Percentiles rank a stretch among this genome's conserved stretches.
phyloP scores from a whole-genome alignment of 78 protist species.

The Dictyostelium firmibasis region DNA sequence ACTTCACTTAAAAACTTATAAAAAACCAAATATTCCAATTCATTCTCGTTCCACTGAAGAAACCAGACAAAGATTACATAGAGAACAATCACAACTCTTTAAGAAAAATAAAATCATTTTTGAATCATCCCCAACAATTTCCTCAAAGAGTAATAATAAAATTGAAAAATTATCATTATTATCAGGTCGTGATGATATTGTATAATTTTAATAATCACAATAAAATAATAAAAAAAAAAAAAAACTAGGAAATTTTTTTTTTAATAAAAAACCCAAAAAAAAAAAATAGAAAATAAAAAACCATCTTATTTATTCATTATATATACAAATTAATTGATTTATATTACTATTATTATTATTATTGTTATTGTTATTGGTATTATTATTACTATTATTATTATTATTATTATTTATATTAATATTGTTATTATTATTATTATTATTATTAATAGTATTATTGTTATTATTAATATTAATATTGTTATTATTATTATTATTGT shows the following conservation, averaged over 20 bases:
- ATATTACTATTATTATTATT: background rate
- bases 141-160: background rate
- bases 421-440: no score
- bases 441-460: no score
- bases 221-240: background rate
- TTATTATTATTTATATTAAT: background rate
- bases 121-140: background rate
- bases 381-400: background rate
- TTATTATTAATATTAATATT: no score
- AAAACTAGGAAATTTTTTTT: no score
- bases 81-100: background rate
- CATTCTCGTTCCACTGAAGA: background rate
- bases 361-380: background rate
- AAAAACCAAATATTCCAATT: slow-evolving; percentile 53
- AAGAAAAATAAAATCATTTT: slow-evolving; percentile 6
- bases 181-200: background rate
- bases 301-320: background rate
- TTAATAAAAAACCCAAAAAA: background rate
- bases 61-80: background rate
- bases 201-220: background rate
- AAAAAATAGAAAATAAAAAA: no score
- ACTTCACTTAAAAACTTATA: slow-evolving; percentile 83
- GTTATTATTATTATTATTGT: no score
- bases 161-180: slow-evolving; percentile 2
- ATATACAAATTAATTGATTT: background rate